Base-by-base conservation (phyloP, 768 basidiomycete genomes). In the Macrocybe gigantea region DNA sequence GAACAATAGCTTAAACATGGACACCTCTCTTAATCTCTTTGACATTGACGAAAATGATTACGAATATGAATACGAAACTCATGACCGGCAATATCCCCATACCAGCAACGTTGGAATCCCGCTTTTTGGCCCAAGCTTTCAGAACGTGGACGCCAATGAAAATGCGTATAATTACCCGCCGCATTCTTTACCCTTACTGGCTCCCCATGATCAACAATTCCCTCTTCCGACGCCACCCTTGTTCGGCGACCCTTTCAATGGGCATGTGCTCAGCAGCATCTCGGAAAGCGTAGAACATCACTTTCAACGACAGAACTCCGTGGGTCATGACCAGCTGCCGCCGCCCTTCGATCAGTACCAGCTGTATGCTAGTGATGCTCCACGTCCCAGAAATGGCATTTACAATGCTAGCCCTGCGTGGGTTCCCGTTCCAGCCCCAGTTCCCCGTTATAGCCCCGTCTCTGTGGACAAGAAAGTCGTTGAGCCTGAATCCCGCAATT, bases 11-110 rank as follows among this genome's bases (percentile, higher is more conserved):
- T 50, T 69, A 30, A 68, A 66, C 45, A 64, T 64, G 59, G 75
- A 73, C 55, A 66, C 74, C 58, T 67, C 71, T 56, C 54, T 74
- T 37, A 78, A 85, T 34, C 67, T 87, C 48, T 88, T 85, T 59
- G 82, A 88, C 57, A 87, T 88, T 52, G 80, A 85, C 56, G 86
- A 88, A 62, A 80, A 82, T 57, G 79, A 80, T 49, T 77, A 77
- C 55, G 80, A 81, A 58, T 67, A 70, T 48, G 72, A 74, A 41
- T 62, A 66, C 39, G 69, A 72, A n/a, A 64, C 63, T 50, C 22
- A 22, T 22, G 22, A 22, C 22, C 22, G 2, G 22, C 22, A 22
- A 22, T 22, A 22, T 22, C 22, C 22, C 22, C 22, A 22, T 22
- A 4, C 22, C 22, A 22, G 22, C 22, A 22, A 22, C 22, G 22